phyloP scores from a whole-genome alignment of 192 early-diverging fungal species.

The Gonapodya sp. region DNA sequence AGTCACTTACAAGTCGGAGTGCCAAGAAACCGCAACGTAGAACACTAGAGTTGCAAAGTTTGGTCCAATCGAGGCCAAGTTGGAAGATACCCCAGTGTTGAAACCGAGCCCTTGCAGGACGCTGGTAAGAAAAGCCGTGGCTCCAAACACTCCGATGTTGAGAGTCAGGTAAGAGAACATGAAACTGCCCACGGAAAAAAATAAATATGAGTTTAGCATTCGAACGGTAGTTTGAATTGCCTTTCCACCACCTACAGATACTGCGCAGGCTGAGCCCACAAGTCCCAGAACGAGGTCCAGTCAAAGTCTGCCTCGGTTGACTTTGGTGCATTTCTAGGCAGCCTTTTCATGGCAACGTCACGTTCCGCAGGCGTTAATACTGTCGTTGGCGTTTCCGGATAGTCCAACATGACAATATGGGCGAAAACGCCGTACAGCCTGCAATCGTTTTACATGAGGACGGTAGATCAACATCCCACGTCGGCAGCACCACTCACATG shows the following conservation, averaged over 20 bases:
- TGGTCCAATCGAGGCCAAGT: background rate
- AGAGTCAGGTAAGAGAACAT: background rate
- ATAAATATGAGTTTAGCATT: too few relatives aligned
- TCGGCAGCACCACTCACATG: too few relatives aligned
- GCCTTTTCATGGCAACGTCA: background rate
- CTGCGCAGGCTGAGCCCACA: background rate
- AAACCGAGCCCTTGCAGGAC: slow-evolving; percentile 4
- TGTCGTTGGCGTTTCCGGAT: background rate
- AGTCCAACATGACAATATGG: background rate
- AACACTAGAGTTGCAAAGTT: background rate
- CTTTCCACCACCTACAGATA: background rate
- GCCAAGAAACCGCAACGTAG: background rate
- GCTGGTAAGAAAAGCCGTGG: background rate
- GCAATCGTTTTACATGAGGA: background rate
- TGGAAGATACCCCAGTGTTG: background rate
- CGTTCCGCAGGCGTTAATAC: background rate
- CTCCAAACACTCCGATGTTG: background rate
- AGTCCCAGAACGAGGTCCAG: background rate
- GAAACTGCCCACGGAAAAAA: background rate
- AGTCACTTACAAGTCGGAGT: slow-evolving; percentile 7
- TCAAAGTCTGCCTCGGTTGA: background rate
- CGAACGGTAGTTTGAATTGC: too few relatives aligned
- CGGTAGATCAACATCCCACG: background rate
- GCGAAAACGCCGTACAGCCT: background rate
- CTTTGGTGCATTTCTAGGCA: background rate